Evolutionary conservation across 257 asterid genomes (phyloP).

Genomic region (Solanum lycopersicoides): DNA sequence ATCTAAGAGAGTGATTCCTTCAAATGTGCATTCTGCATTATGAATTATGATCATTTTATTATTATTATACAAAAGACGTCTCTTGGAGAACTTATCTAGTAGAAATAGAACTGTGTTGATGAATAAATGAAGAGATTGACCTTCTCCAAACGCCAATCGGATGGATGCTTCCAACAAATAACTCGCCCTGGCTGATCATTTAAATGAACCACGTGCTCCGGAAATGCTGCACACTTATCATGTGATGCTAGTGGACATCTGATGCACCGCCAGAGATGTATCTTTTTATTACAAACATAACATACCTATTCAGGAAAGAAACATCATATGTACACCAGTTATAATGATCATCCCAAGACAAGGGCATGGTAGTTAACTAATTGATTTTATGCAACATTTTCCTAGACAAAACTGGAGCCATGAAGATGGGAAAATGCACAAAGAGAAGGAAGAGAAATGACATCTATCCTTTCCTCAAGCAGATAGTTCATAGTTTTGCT

Average conservation of each 20-base stretch:
- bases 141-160: conserved; percentile 56
- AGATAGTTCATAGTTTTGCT: not conserved
- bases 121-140: conserved; percentile 36
- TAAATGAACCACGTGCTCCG: conserved; percentile 48
- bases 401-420: not conserved
- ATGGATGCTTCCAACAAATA: conserved; percentile 81
- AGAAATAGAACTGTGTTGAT: conserved; percentile 1
- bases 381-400: not conserved
- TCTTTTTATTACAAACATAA: conserved; percentile 62
- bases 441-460: not conserved
- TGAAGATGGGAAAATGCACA: not conserved
- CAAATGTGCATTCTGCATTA: not conserved
- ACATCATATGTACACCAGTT: conserved; percentile 3
- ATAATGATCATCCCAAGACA: not conserved
- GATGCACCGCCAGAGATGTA: conserved; percentile 65
- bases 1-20: not conserved
- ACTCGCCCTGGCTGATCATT: conserved; percentile 59
- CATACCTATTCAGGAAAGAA: conserved; percentile 52
- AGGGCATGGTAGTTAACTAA: not conserved
- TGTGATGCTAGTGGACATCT: conserved; percentile 72
- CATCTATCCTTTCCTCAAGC: not conserved
- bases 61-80: not conserved
- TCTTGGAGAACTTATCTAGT: not conserved
- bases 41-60: not conserved
- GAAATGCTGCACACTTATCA: conserved; percentile 71